phyloP scores from a whole-genome alignment of 164 flowering plant genomes.

The Buxus sempervirens region DNA sequence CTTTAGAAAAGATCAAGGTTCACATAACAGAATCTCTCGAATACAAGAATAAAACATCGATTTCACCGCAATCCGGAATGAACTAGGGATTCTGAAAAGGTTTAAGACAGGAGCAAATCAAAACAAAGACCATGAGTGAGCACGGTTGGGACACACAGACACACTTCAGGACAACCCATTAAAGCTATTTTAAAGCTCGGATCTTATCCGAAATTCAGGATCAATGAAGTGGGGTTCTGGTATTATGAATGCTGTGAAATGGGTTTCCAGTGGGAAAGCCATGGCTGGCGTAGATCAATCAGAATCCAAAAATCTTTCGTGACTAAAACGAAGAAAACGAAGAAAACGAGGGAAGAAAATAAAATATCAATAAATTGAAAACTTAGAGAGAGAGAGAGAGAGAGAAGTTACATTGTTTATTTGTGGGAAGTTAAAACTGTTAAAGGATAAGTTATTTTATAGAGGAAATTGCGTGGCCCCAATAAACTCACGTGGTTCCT shows the following conservation, averaged over 20 bases:
- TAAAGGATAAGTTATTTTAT: neutral
- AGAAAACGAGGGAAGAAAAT: slow-evolving; percentile 14
- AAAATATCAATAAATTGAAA: neutral
- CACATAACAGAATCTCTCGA: slow-evolving; percentile 9
- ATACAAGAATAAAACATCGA: slow-evolving; percentile 20
- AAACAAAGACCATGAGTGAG: too few relatives aligned
- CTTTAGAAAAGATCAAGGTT: slow-evolving; percentile 5
- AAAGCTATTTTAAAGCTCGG: slow-evolving; percentile 5
- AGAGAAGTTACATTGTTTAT: neutral
- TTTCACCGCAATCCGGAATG: slow-evolving; percentile 24
- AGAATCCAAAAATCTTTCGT: neutral
- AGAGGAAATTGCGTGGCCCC: neutral
- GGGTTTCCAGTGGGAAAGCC: slow-evolving; percentile 5
- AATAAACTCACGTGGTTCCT: neutral
- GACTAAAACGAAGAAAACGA: neutral
- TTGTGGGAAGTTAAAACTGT: neutral
- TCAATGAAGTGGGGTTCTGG: slow-evolving; percentile 4
- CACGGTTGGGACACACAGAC: neutral
- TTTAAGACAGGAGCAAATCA: neutral
- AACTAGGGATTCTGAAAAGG: slow-evolving; percentile 12
- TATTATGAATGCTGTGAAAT: neutral
- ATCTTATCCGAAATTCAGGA: neutral
- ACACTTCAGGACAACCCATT: neutral
- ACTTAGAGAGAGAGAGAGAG: neutral
- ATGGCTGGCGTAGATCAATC: neutral